Percentiles rank a stretch among this genome's conserved stretches.
These are phyloP conservation scores for Ascochyta lentis DNA, from an alignment of 2,329 filamentous ascomycete genomes.

Conservation along the genomic window DNA sequence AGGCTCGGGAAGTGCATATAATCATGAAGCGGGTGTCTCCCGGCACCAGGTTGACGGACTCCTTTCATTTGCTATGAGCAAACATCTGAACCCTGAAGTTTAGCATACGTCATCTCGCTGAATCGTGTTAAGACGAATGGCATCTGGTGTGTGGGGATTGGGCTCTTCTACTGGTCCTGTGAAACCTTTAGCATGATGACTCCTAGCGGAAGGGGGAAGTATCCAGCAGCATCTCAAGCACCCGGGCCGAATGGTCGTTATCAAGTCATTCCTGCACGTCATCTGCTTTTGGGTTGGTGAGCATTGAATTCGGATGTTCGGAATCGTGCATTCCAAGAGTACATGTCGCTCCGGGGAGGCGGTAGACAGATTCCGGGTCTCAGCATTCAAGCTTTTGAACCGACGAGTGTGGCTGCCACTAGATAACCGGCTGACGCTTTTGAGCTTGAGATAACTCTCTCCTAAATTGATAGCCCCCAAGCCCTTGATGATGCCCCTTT, in stretches of 20 bases:
- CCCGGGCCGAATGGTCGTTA: background rate
- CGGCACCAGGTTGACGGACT: background rate
- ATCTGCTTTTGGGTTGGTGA: background rate
- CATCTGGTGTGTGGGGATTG: no score
- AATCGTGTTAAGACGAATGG: no score
- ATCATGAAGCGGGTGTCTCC: constrained; percentile 13
- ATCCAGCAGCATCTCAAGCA: background rate
- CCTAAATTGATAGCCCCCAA: no score
- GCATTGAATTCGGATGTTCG: background rate
- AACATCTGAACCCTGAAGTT: background rate
- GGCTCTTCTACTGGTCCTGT: background rate
- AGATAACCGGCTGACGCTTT: no score
- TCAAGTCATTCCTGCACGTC: constrained; percentile 8
- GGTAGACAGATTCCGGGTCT: background rate
- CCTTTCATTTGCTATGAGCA: background rate
- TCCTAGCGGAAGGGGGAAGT: background rate
- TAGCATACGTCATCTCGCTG: background rate
- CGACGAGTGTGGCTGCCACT: no score
- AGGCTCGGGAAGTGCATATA: constrained; percentile 2
- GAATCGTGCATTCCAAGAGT: constrained; percentile 7
- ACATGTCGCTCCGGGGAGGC: background rate
- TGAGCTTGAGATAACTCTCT: no score
- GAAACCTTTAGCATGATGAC: background rate
- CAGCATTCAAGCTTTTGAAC: no score
- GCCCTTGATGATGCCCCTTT: no score